Evolutionary conservation across 78 protist genomes (phyloP).

Genomic region (Dictyostelium discoideum): dicty_2.7 NC_007088.5:6614001-6614500

Average conservation of each 20-base stretch:
- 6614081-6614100: conserved; percentile 6
- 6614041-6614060: background rate
- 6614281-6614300: background rate
- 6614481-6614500: background rate
- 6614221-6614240: background rate
- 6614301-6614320: background rate
- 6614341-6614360: background rate
- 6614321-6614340: background rate
- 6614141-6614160: background rate
- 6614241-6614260: background rate
- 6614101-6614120: background rate
- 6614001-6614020: background rate
- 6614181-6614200: background rate
- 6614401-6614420: background rate
- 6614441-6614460: background rate
- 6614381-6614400: background rate
- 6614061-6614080: background rate
- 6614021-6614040: background rate
- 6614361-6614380: too few relatives aligned
- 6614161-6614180: background rate
- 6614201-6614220: background rate
- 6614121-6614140: background rate
- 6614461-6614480: background rate
- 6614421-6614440: background rate
- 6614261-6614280: background rate